Evolutionary conservation across 2,329 filamentous ascomycete genomes (phyloP).

Genomic region (Fonsecaea multimorphosa): DNA sequence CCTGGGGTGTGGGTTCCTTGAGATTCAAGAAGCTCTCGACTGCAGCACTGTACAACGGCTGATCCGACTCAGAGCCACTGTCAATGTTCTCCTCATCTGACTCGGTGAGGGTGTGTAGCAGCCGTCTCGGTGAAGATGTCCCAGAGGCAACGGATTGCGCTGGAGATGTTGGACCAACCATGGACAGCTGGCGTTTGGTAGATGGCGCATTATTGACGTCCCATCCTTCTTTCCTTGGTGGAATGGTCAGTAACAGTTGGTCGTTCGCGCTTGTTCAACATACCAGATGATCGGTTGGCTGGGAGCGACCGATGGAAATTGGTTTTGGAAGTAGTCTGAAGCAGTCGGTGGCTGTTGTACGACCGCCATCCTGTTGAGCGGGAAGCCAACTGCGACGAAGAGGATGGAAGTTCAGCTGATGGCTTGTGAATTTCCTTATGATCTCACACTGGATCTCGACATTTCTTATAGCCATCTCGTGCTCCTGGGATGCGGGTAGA

Average conservation of each 20-base stretch:
- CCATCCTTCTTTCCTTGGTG: slow-evolving; percentile 8
- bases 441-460: no score
- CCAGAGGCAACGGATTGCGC: not conserved
- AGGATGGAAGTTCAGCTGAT: no score
- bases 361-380: not conserved
- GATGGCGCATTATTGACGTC: not conserved
- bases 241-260: not conserved
- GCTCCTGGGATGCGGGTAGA: no score
- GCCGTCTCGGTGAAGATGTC: not conserved
- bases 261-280: not conserved
- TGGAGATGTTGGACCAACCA: slow-evolving; percentile 2
- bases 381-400: no score
- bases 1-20: not conserved
- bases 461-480: no score
- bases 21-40: slow-evolving; percentile 5
- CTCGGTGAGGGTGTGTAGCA: slow-evolving; percentile 6
- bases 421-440: no score
- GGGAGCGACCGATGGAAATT: not conserved
- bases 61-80: slow-evolving; percentile 3
- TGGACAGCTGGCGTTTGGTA: slow-evolving; percentile 2
- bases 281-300: slow-evolving; percentile 1
- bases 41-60: slow-evolving; percentile 10
- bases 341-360: not conserved
- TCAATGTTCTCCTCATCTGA: slow-evolving; percentile 2
- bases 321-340: slow-evolving; percentile 3